phyloP scores from a whole-genome alignment of 768 basidiomycete species.

The Tricholoma saponaceum region DNA sequence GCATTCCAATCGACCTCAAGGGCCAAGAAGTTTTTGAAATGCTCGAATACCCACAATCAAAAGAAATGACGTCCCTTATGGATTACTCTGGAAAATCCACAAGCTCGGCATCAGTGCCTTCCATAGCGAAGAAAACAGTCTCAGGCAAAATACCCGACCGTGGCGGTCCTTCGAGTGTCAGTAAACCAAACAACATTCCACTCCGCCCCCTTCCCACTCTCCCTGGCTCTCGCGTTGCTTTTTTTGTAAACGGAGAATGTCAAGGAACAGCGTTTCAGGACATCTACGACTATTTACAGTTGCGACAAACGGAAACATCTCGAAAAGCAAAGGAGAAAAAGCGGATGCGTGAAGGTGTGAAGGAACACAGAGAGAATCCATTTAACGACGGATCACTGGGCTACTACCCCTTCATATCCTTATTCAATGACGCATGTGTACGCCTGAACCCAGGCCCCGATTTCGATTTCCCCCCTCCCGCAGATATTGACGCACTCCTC shows the following conservation, averaged over 20 bases:
- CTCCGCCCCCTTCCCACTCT: constrained; percentile 71
- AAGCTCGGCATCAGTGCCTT: constrained; percentile 51
- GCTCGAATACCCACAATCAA: constrained; percentile 80
- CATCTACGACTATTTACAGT: constrained; percentile 85
- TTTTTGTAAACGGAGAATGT: constrained; percentile 89
- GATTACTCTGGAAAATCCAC: constrained; percentile 65
- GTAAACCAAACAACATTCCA: constrained; percentile 33
- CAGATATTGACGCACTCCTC: constrained; percentile 69
- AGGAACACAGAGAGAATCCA: constrained; percentile 75
- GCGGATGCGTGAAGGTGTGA: constrained; percentile 59
- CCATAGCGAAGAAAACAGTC: constrained; percentile 60
- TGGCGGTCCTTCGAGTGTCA: constrained; percentile 32
- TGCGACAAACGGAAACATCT: constrained; percentile 58
- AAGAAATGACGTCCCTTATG: constrained; percentile 91
- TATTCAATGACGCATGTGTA: constrained; percentile 88
- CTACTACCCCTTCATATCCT: constrained; percentile 92
- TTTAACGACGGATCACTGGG: constrained; percentile 95
- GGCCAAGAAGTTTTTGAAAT: constrained; percentile 97
- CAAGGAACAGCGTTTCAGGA: constrained; percentile 84
- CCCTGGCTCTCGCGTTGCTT: constrained; percentile 69
- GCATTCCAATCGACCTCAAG: constrained; percentile 92
- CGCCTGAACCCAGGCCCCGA: constrained; percentile 85
- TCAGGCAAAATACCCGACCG: constrained; percentile 69
- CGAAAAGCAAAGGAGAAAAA: constrained; percentile 65
- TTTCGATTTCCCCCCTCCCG: constrained; percentile 77